These are phyloP conservation scores for Aciculoconidium aculeatum DNA, from an alignment of 805 yeast genomes.

Conservation along the genomic window DNA sequence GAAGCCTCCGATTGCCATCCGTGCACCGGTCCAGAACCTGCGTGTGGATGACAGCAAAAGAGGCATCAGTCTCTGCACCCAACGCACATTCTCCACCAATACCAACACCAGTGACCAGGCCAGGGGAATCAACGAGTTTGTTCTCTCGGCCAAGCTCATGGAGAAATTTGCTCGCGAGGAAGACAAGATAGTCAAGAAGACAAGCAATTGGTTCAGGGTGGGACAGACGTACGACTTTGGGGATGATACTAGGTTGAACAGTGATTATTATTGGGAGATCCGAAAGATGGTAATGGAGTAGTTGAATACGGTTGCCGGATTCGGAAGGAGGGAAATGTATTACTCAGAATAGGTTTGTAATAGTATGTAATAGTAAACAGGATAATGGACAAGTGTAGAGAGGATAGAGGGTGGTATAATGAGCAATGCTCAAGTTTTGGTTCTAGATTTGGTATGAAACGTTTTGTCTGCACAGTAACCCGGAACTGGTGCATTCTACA, in stretches of 20 bases:
- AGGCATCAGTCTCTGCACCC: constrained; percentile 33
- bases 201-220: constrained; percentile 33
- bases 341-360: background rate
- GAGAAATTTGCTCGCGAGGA: constrained; percentile 33
- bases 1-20: constrained; percentile 3
- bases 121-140: constrained; percentile 20
- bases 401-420: too few relatives aligned
- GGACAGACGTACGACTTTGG: constrained; percentile 19
- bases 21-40: constrained; percentile 1
- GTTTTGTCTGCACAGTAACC: too few relatives aligned
- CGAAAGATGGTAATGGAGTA: constrained; percentile 37
- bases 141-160: constrained; percentile 20
- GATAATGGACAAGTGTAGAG: constrained; percentile 43
- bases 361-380: background rate
- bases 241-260: constrained; percentile 12
- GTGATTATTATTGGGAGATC: constrained; percentile 37
- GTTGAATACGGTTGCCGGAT: too few relatives aligned
- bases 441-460: too few relatives aligned
- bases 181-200: constrained; percentile 26
- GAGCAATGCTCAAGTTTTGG: too few relatives aligned
- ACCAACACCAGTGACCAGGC: constrained; percentile 15
- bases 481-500: too few relatives aligned
- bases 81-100: constrained; percentile 27
- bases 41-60: constrained; percentile 11
- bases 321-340: too few relatives aligned